These are phyloP conservation scores for Abrus pulchellus DNA, from an alignment of 306 rosid genomes.

Conservation along the genomic window DNA sequence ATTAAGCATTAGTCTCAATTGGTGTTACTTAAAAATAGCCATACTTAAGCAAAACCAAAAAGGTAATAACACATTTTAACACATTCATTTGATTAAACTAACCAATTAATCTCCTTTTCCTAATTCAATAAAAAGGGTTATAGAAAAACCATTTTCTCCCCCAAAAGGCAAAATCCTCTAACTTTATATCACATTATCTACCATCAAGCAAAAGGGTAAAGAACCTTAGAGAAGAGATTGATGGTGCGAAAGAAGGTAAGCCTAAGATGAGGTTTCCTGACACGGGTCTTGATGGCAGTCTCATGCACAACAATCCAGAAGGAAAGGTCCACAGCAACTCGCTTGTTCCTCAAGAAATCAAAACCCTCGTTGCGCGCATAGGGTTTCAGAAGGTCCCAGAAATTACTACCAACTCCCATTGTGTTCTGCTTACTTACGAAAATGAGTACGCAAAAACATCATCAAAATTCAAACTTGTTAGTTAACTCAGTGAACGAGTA, in stretches of 20 bases:
- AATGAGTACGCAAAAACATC: conserved; percentile 42
- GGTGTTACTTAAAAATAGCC: background rate
- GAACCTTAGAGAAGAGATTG: conserved; percentile 85
- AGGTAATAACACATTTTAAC: background rate
- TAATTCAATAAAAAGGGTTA: conserved; percentile 22
- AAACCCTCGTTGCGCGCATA: conserved; percentile 75
- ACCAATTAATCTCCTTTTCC: background rate
- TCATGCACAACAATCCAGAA: conserved; percentile 91
- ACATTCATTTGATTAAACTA: background rate
- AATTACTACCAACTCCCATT: conserved; percentile 89
- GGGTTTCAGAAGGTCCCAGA: conserved; percentile 92
- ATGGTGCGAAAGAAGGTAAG: conserved; percentile 86
- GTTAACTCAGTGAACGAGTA: background rate
- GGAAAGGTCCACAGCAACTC: conserved; percentile 93
- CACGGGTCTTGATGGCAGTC: conserved; percentile 68
- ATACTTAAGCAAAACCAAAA: conserved; percentile 23
- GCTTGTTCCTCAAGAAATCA: conserved; percentile 93
- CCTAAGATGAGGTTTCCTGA: conserved; percentile 75
- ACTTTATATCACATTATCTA: conserved; percentile 9
- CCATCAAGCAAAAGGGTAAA: background rate
- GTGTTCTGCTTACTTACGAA: conserved; percentile 23
- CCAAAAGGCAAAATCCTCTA: background rate
- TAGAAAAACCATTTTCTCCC: background rate
- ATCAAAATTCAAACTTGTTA: conserved; percentile 8
- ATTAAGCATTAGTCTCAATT: background rate